Evolutionary conservation across 805 yeast species (phyloP), one percentile per base, ranked within the genome.

Genomic region (Metschnikowia aberdeeniae): DNA sequence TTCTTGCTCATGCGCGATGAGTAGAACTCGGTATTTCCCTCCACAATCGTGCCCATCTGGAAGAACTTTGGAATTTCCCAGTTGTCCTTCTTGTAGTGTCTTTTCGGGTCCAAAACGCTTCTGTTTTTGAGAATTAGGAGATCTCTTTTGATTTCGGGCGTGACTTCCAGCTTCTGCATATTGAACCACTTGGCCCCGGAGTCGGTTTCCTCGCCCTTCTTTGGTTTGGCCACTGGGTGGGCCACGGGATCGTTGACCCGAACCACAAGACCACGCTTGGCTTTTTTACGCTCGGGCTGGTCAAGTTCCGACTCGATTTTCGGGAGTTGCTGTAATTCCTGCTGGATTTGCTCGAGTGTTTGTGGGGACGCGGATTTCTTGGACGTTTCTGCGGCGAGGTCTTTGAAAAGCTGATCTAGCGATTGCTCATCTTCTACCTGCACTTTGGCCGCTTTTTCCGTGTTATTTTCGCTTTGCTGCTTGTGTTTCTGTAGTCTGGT

Each of bases 21-120:
- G 67, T 74, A 87, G 63, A 75, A 88, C 61, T 92, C 97, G 1
- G 87, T 75, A 52, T 83, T 81, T 35, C 89, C 92, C 55, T 86
- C 93, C 22, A 90, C 66, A 31, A 93, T 78, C 0, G 97, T 89
- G 12, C 99, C 99, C 55, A 86, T 78, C 47, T 92, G 93, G 62
- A 93, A 89, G 53, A 74, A 80, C 57, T 86, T 87, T 37, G 95
- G 92, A 6, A 76, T 73, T 40, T 73, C 75, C 85, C 89, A 84
- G 50, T 81, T 81, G 47, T 85, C 93, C 62, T 87, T 88, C 66
- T 87, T 89, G 67, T 93, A 93, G 66, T 89, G 96, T 56, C 97
- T 78, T 67, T 93, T 93, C 6, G 97, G 98, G 61, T 93, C 98
- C 50, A 93, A 73, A 8, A 89, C 96, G 45, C 86, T 84, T 66